Base-by-base conservation (phyloP, 2,329 filamentous ascomycete species). In the Colletotrichum sp. region DNA sequence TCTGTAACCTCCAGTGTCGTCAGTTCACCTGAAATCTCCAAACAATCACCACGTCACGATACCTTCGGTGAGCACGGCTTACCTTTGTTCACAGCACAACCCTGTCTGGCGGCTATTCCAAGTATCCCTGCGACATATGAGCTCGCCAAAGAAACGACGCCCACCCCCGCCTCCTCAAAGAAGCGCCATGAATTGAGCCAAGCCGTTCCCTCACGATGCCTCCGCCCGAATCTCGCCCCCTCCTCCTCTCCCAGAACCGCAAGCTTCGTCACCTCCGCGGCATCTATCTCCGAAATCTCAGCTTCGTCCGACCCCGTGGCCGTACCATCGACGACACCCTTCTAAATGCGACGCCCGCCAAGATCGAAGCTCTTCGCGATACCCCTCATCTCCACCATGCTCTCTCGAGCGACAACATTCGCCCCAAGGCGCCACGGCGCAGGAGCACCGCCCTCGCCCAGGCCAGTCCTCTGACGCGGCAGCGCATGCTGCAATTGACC, bases 241-340 rank as follows among this genome's bases (percentile, higher is more conserved):
- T 89, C 57, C 87, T 93, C 77, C 85, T 92, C 34, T 87, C 91
- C 21, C 90, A 97, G 89, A 98, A 98, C 84, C 95, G 96, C 83
- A 96, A 94, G 84, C 89, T 99, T 69, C 93, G 96, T 71, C 96
- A 98, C 87, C 90, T 98, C 6, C 93, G 95, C 80, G 95, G 95
- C 79, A 92, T 99, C 80, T 96, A 95, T 72, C 87, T 98, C 68
- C 95, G 96, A 74, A 98, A 98, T 84, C 88, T 98, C 59, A 93
- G 92, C 77, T 93, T 98, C 79, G 88, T 88, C 28, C 88, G 87
- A 77, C 87, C 88, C 75, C 87, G 87, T 78, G 87, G 86, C 81
- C 87, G 89, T 84, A 94, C 95, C 52, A 93, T 94, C 81, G 95
- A 96, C 85, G 95, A 96, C 80, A 93, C 92, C 36, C 90, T 94